Percentiles rank a stretch among this genome's conserved stretches.
phyloP scores from a whole-genome alignment of 2,329 filamentous ascomycete species.

The Diplodia mutila region DNA sequence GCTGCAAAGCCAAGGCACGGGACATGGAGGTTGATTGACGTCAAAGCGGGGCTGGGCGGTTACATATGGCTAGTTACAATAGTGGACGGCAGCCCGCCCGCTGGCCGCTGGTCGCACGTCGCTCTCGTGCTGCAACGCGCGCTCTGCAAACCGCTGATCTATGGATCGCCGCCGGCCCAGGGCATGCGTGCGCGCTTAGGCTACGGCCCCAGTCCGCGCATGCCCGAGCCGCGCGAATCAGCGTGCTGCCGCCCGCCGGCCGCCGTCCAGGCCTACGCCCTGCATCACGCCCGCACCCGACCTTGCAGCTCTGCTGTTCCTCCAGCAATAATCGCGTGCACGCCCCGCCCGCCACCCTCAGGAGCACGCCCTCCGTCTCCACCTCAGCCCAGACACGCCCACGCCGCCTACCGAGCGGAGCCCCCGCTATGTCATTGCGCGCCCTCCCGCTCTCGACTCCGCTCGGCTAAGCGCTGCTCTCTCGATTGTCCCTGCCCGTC shows the following conservation, averaged over 20 bases:
- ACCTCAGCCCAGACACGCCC: background rate
- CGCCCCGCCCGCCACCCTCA: background rate
- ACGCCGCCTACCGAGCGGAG: background rate
- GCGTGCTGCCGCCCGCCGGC: background rate
- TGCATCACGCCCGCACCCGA: background rate
- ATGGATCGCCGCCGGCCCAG: background rate
- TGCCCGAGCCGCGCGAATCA: conserved; percentile 4
- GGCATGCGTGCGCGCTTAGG: conserved; percentile 1
- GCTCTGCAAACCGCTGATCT: background rate
- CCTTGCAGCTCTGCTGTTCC: background rate
- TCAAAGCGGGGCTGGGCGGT: background rate
- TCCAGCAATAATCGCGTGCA: conserved; percentile 6
- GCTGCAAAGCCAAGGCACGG: too few species aligned
- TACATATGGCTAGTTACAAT: too few species aligned
- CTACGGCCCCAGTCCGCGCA: background rate
- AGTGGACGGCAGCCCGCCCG: too few species aligned
- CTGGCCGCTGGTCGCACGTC: too few species aligned
- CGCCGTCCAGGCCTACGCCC: background rate
- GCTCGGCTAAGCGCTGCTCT: conserved; percentile 14
- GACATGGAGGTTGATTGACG: too few species aligned
- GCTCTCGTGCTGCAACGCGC: too few species aligned
- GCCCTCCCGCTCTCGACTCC: conserved; percentile 7
- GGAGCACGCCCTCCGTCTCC: background rate
- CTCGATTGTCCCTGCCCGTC: too few species aligned
- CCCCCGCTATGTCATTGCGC: conserved; percentile 18